Percentiles rank a stretch among this genome's conserved stretches.
Conservation (phyloP, 257 asterid genomes). For the Gentiana dahurica region DNA sequence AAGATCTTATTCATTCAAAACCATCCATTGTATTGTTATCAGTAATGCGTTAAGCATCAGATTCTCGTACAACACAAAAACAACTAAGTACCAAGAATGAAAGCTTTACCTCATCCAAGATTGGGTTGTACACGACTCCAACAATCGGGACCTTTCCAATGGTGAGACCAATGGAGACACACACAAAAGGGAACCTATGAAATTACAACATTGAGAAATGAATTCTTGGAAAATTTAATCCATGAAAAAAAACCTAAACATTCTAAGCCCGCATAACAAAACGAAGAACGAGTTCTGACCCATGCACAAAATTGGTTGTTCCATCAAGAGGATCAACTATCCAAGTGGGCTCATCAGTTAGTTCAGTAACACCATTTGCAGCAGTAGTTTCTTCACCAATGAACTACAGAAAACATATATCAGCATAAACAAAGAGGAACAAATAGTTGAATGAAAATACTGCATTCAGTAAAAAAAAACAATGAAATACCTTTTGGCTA, state of each 20-base stretch:
- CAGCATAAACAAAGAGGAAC: background rate
- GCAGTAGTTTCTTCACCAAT: conserved; percentile 98
- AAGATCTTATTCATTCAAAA: too few relatives aligned
- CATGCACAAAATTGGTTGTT: conserved; percentile 94
- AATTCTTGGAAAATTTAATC: conserved; percentile 4
- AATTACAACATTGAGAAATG: conserved; percentile 9
- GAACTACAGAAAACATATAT: conserved; percentile 32
- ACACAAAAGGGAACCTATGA: conserved; percentile 75
- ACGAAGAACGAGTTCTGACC: conserved; percentile 32
- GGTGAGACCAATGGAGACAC: conserved; percentile 88
- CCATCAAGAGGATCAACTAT: conserved; percentile 97
- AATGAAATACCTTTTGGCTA: conserved; percentile 48
- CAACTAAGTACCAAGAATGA: background rate
- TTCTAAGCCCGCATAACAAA: background rate
- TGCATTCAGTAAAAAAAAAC: background rate
- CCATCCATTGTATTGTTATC: too few relatives aligned
- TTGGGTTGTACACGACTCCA: conserved; percentile 84
- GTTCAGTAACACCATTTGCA: conserved; percentile 54
- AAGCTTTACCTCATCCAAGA: conserved; percentile 61
- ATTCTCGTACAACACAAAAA: too few relatives aligned
- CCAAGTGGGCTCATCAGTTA: conserved; percentile 97
- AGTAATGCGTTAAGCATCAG: too few relatives aligned
- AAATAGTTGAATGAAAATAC: background rate
- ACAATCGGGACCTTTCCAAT: conserved; percentile 57
- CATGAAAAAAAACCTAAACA: background rate